A percentile compares a stretch with the other conserved stretches of the same genome.
phyloP scores from a whole-genome alignment of 2,329 filamentous ascomycete species.

The Fusarium neocosmosporiellum region DNA sequence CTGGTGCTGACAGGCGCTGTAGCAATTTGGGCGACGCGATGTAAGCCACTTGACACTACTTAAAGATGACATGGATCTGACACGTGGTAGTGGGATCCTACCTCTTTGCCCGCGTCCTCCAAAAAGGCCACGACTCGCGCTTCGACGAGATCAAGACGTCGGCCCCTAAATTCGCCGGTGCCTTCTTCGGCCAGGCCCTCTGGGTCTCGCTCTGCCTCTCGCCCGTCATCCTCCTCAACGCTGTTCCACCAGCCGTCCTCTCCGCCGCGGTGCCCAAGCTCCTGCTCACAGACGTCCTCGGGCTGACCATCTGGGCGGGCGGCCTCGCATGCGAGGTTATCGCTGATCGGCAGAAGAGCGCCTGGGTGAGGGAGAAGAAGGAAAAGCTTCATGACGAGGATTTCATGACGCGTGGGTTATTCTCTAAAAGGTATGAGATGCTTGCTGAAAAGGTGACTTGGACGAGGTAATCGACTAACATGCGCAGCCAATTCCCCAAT shows the following conservation, averaged over 20 bases:
- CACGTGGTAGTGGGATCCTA: constrained; percentile 67
- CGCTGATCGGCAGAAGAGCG: constrained; percentile 72
- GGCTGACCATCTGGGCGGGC: constrained; percentile 66
- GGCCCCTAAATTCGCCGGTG: constrained; percentile 49
- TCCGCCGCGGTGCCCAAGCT: constrained; percentile 54
- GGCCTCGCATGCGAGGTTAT: constrained; percentile 70
- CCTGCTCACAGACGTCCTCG: constrained; percentile 63
- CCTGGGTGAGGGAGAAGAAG: constrained; percentile 70
- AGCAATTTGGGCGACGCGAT: constrained; percentile 68
- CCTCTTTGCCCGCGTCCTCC: constrained; percentile 70
- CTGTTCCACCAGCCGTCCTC: constrained; percentile 66
- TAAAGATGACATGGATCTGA: neutral
- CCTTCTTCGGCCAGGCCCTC: constrained; percentile 67
- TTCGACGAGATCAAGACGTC: constrained; percentile 56
- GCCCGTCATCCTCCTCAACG: constrained; percentile 73
- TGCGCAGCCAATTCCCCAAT: constrained; percentile 68
- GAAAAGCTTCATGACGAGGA: constrained; percentile 74
- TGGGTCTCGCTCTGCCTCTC: constrained; percentile 77
- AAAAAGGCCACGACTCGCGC: constrained; percentile 67
- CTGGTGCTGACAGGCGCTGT: constrained; percentile 53
- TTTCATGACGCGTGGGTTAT: constrained; percentile 73
- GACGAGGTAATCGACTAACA: neutral
- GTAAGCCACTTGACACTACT: constrained; percentile 53
- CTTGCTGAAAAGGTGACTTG: neutral
- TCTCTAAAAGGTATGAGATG: constrained; percentile 61